Evolutionary conservation across 78 protist species (phyloP), one percentile per base, ranked within the genome.

Genomic region (Dictyostelium citrinum): DNA sequence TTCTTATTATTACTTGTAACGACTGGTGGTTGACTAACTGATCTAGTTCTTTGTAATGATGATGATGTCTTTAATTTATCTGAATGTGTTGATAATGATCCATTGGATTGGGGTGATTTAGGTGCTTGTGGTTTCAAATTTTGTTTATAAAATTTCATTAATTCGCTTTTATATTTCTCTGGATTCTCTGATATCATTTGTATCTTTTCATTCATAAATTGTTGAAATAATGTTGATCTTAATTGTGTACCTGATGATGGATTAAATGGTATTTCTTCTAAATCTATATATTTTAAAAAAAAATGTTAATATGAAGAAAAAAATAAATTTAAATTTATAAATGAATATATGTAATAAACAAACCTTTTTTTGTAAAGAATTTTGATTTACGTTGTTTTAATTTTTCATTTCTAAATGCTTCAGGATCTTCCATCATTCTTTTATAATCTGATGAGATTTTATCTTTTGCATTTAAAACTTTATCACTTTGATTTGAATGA

Each of bases 341-440:
- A 58, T n/a, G 9, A 8, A 6, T 60, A 60, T 60, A 17, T 37
- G 5, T 33, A n/a, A n/a, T 16, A 33, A 39, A 75, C 61, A 17
- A 46, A 78, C 93, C 93, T 78, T 88, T 72, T 78, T 88, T 88
- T 45, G 85, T 31, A 78, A 78, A 84, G 45, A 49, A 84, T 58
- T 84, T 78, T 22, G 93, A 79, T 78, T 88, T 88, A 27, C 93
- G 70, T 78, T 88, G 93, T 78, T 88, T 88, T 76, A 88, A 58
- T 88, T 88, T 88, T 46, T 88, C 83, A 43, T 45, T 75, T 78
- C 93, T 76, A 78, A 88, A 88, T 17, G 43, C 93, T 29, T 88
- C 93, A 4, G 81, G 81, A 67, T 88, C 83, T 43, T 88, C 93
- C 41, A 88, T n/a, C 86, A 88, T 88, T 55, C 71, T 88, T 78